Conservation (phyloP, 208 protist species). For the Giardia muris region DNA sequence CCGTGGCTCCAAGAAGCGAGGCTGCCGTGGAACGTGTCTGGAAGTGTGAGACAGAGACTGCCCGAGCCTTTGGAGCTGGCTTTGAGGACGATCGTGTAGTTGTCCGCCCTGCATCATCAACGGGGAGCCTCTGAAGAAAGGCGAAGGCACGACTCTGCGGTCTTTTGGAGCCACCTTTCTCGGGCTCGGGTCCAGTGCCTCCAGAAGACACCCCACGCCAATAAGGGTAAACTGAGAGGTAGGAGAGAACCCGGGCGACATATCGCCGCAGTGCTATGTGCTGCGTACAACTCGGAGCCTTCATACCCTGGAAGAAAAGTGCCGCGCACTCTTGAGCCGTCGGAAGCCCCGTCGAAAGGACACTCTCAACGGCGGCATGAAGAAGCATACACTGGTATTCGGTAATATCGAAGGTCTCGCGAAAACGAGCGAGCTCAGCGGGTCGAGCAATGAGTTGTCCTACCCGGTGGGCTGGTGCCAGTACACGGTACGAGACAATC, state of each 20-base stretch:
- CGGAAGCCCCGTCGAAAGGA: not conserved
- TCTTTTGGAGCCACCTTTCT: too few relatives aligned
- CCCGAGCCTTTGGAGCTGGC: too few relatives aligned
- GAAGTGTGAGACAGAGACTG: too few relatives aligned
- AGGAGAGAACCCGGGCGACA: not conserved
- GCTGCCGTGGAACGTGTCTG: too few relatives aligned
- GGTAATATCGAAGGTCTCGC: not conserved
- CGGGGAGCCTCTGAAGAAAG: too few relatives aligned
- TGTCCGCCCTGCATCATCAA: too few relatives aligned
- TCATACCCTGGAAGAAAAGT: not conserved
- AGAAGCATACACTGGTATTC: not conserved
- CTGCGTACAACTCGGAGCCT: not conserved
- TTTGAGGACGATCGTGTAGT: too few relatives aligned
- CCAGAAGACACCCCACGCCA: not conserved
- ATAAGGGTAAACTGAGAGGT: not conserved
- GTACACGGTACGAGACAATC: not conserved
- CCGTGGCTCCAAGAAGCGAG: too few relatives aligned
- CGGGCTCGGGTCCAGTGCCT: too few relatives aligned
- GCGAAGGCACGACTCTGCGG: too few relatives aligned
- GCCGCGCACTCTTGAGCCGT: not conserved
- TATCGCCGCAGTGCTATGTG: not conserved
- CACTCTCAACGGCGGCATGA: not conserved
- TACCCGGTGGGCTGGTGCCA: not conserved
- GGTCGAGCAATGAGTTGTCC: not conserved
- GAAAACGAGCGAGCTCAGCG: not conserved